Base-by-base conservation (phyloP, 257 asterid species). In the Scutellaria galericulata region DNA sequence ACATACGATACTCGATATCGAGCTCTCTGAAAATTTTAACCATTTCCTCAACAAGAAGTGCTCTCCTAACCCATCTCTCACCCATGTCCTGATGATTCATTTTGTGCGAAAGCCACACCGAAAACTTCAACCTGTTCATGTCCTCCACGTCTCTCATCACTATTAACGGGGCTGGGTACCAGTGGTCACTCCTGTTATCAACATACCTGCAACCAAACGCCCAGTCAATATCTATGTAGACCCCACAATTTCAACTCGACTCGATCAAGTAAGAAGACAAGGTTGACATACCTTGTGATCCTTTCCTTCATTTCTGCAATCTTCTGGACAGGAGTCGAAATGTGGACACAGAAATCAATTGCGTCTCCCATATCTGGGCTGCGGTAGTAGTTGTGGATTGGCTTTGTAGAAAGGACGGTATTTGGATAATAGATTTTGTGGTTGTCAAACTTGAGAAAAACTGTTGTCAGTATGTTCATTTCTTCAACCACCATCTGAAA, bases 361-460 rank as follows among this genome's bases (percentile, higher is more conserved):
- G 96, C 80, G 41, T 95, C 99, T 64, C 95, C 90, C 98, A 92
- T 95, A 68, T 88, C 94, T 5, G 97, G 99, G 78, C 99, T 95
- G 18, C 98, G 97, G 79, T 92, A 87, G 50, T 81, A 92, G 42
- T 95, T 95, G 73, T 83, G 47, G 76, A 95, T 92, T 18, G 96
- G 93, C 79, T 88, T 90, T 11, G 96, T 87, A 1, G 96, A 60
- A 18, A 92, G 82, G 66, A 88, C 85, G 12, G 86, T 84, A 77
- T 95, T 95, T 0, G 99, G 99, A 61, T 90, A 92, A 53, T 60
- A 82, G 76, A 95, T 79, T 82, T 95, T 95, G 71, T 82, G 89
- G 87, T 86, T 87, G 65, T 92, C 99, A 1, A 6, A 88, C 76
- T 87, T 90, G 54, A 95, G 85, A 64, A 95, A 86, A 52, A 95